A percentile compares a stretch with the other conserved stretches of the same genome.
Conservation (phyloP, 495 filamentous ascomycete genomes). For the Penicillium flavigenum region DNA sequence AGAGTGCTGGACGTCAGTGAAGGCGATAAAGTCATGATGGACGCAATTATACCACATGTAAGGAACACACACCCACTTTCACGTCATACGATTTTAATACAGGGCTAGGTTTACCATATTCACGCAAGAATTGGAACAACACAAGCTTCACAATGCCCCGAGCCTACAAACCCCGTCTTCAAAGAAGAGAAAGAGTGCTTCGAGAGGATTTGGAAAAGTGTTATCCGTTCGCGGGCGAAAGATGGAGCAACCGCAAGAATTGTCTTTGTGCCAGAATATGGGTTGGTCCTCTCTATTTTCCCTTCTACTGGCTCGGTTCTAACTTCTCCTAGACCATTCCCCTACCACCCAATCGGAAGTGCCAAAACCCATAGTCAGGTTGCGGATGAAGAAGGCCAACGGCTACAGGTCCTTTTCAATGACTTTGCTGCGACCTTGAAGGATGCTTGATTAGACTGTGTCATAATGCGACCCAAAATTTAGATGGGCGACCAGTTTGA, state of each 20-base stretch:
- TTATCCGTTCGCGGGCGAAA: conserved; percentile 15
- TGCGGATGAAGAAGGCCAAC: conserved; percentile 29
- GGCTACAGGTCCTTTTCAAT: conserved; percentile 23
- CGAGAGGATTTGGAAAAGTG: conserved; percentile 26
- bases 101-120: conserved; percentile 27
- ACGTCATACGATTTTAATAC: neutral
- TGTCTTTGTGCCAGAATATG: conserved; percentile 35
- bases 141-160: conserved; percentile 32
- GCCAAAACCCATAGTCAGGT: conserved; percentile 21
- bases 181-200: conserved; percentile 28
- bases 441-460: neutral
- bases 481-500: too few relatives aligned
- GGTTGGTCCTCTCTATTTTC: conserved; percentile 15
- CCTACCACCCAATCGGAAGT: conserved; percentile 31
- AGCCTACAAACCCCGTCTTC: conserved; percentile 28
- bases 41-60: conserved; percentile 28
- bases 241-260: conserved; percentile 16
- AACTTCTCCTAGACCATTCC: conserved; percentile 26
- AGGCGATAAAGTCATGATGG: conserved; percentile 23
- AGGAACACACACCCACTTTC: neutral
- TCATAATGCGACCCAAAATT: too few relatives aligned
- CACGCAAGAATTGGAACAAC: conserved; percentile 34
- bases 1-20: conserved; percentile 27
- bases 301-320: neutral
- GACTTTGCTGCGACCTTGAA: conserved; percentile 6